Conservation (phyloP, 805 yeast genomes). For the Maudiozyma serrabonitensis region DNA sequence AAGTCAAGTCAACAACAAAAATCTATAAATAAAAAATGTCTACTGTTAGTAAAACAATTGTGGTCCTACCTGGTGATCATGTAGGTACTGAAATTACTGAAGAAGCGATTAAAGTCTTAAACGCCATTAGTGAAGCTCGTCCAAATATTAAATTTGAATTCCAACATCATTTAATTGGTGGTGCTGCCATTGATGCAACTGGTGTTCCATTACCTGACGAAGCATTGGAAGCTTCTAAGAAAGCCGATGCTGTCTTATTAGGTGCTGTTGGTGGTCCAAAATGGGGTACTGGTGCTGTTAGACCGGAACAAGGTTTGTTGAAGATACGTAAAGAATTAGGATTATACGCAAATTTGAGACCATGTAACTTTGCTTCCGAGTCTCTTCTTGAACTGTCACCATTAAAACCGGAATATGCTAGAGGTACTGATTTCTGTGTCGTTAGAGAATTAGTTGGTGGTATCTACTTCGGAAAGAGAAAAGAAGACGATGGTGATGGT, state of each 20-base stretch:
- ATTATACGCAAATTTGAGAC: slow-evolving; percentile 92
- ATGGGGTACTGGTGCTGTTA: slow-evolving; percentile 94
- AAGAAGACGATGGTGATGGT: slow-evolving; percentile 81
- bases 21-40: neutral
- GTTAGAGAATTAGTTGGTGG: slow-evolving; percentile 98
- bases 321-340: slow-evolving; percentile 90
- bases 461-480: slow-evolving; percentile 92
- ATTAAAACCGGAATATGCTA: slow-evolving; percentile 70
- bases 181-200: slow-evolving; percentile 96
- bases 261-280: slow-evolving; percentile 99
- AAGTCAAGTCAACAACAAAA: neutral
- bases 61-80: slow-evolving; percentile 92
- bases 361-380: slow-evolving; percentile 88
- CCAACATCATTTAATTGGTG: slow-evolving; percentile 84
- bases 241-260: slow-evolving; percentile 86
- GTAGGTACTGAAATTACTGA: slow-evolving; percentile 84
- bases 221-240: slow-evolving; percentile 71
- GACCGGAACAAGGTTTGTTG: slow-evolving; percentile 96
- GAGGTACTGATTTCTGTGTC: slow-evolving; percentile 85
- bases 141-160: slow-evolving; percentile 60
- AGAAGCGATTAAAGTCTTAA: slow-evolving; percentile 87
- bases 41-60: slow-evolving; percentile 50
- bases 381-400: slow-evolving; percentile 80
- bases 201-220: slow-evolving; percentile 87
- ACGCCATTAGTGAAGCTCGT: slow-evolving; percentile 57